Base-by-base conservation (phyloP, 225 moss, liverwort and hornwort species). In the Physcomitrellopsis africana region DNA sequence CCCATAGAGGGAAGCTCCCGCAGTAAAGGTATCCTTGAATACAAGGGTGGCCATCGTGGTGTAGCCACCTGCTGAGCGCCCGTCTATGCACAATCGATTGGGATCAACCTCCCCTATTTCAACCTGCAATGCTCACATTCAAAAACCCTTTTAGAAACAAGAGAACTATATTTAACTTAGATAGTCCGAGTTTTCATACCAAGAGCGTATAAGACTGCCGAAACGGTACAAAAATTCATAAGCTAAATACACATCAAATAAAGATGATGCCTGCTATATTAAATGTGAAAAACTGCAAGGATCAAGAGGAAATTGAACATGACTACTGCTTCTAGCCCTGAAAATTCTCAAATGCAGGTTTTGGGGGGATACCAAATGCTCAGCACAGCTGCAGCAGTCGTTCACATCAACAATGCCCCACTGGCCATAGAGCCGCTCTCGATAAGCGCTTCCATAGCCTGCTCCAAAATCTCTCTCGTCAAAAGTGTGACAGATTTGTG, bases 351-450 rank as follows among this genome's bases (percentile, higher is more conserved):
- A 23, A 41, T 37, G 11, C 49, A 63, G 3, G 15, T n/a, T 19
- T 27, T 43, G 10, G 29, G 47, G 47, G 10, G 9, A 51, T 69
- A 96, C 90, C 92, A 96, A 60, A 80, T 89, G 84, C 76, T 96
- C 92, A 22, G 96, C 96, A 78, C 93, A 93, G 73, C 87, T 91
- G 72, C 89, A 93, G 74, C 92, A 94, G 81, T 96, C 96, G 65
- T 87, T 87, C 20, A 96, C 93, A 80, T 96, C 96, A 60, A 94
- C 91, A 72, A 96, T 42, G 23, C 96, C 96, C 96, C 92, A 96
- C 49, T 89, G 75, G 20, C 90, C 85, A 49, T 89, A 89, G 9
- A 96, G 92, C 29, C 96, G 87, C 81, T 96, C 96, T 68, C 93
- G 90, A 82, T 86, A 96, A 26, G 85, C 87, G 56, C 96, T 90